These are phyloP conservation scores for Psilocybe cyanescens DNA, from an alignment of 768 basidiomycete genomes.

Conservation along the genomic window DNA sequence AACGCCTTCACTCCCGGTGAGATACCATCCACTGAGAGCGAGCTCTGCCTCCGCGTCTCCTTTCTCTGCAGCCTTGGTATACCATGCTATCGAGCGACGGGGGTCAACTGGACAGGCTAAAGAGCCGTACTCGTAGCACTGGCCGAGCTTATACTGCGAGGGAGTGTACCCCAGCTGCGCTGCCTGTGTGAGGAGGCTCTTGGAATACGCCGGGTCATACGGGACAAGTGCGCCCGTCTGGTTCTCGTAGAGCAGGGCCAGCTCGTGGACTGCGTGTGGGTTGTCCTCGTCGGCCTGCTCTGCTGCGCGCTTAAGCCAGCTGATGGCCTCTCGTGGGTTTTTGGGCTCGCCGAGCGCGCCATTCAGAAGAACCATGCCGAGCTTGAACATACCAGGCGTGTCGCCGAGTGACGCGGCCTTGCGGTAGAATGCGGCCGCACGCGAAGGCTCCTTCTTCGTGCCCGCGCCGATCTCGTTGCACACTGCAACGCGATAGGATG, in stretches of 20 bases:
- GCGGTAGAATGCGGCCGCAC: slow-evolving; percentile 95
- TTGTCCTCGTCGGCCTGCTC: slow-evolving; percentile 98
- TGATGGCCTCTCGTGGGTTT: slow-evolving; percentile 90
- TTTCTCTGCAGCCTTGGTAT: slow-evolving; percentile 97
- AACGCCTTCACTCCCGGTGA: slow-evolving; percentile 94
- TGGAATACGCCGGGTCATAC: slow-evolving; percentile 82
- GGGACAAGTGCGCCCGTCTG: slow-evolving; percentile 68
- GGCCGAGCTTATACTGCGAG: slow-evolving; percentile 94
- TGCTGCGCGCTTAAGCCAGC: slow-evolving; percentile 93
- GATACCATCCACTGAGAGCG: slow-evolving; percentile 97
- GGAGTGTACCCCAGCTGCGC: slow-evolving; percentile 93
- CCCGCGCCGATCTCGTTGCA: slow-evolving; percentile 99
- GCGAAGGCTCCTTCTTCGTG: slow-evolving; percentile 82
- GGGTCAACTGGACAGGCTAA: slow-evolving; percentile 93
- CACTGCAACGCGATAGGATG: slow-evolving; percentile 95
- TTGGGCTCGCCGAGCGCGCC: slow-evolving; percentile 82
- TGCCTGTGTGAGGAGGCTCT: slow-evolving; percentile 86
- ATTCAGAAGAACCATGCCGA: slow-evolving; percentile 96
- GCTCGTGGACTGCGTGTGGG: slow-evolving; percentile 95
- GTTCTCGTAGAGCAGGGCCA: slow-evolving; percentile 85
- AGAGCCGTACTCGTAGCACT: slow-evolving; percentile 92
- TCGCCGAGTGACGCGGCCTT: slow-evolving; percentile 96
- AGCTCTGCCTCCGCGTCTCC: slow-evolving; percentile 95
- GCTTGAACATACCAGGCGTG: slow-evolving; percentile 98
- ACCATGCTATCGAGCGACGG: slow-evolving; percentile 95